Evolutionary conservation across 495 filamentous ascomycete species (phyloP).

Genomic region (Penicillium waksmanii): DNA sequence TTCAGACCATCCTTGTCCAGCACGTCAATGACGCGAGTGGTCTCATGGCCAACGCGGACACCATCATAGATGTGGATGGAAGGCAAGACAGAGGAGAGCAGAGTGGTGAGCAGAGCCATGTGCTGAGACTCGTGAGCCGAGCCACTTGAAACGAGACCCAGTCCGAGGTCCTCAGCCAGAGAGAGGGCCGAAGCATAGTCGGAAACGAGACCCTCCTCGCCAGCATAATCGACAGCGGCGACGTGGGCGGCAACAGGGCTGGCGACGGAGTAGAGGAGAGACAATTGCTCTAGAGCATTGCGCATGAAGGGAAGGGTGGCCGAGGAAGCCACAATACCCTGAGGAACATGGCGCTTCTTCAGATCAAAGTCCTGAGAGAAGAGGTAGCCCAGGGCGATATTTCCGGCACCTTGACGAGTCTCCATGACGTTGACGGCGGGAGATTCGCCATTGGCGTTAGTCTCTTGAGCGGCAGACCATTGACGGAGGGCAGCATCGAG

Average conservation of each 20-base stretch:
- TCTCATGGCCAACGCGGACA: slow-evolving; percentile 82
- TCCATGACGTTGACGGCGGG: slow-evolving; percentile 80
- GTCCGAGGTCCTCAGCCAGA: slow-evolving; percentile 87
- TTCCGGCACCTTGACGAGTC: slow-evolving; percentile 85
- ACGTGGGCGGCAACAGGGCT: slow-evolving; percentile 93
- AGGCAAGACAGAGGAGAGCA: slow-evolving; percentile 78
- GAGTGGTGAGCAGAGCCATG: slow-evolving; percentile 87
- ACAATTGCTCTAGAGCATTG: slow-evolving; percentile 84
- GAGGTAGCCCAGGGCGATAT: slow-evolving; percentile 92
- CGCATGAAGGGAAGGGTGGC: slow-evolving; percentile 80
- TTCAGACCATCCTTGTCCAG: slow-evolving; percentile 73
- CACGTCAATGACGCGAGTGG: slow-evolving; percentile 81
- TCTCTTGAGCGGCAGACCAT: slow-evolving; percentile 68
- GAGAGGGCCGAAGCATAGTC: slow-evolving; percentile 84
- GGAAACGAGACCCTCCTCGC: slow-evolving; percentile 73
- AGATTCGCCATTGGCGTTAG: slow-evolving; percentile 79
- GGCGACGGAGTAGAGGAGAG: slow-evolving; percentile 82
- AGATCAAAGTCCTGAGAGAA: slow-evolving; percentile 95
- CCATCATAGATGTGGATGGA: slow-evolving; percentile 94
- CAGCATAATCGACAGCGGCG: slow-evolving; percentile 87
- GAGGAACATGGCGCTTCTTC: slow-evolving; percentile 87
- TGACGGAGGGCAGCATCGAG: slow-evolving; percentile 78
- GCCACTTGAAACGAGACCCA: slow-evolving; percentile 81
- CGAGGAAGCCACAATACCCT: slow-evolving; percentile 84
- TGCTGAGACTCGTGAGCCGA: slow-evolving; percentile 93